Percentiles rank a stretch among this genome's conserved stretches.
These are phyloP conservation scores for Verbascum thapsus DNA, from an alignment of 257 asterid species.

Conservation along the genomic window DNA sequence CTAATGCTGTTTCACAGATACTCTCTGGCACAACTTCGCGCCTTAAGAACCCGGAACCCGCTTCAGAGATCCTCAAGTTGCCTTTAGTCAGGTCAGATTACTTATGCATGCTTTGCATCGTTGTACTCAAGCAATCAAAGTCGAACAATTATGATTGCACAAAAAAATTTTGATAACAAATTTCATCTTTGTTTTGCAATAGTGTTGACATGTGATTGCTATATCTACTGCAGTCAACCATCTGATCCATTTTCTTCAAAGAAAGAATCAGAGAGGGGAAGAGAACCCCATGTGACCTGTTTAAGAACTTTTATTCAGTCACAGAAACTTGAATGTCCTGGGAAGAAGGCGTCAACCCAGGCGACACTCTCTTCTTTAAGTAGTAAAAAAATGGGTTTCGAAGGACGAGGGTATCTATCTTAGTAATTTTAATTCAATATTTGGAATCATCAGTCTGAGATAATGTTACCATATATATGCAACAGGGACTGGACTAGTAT, in stretches of 20 bases:
- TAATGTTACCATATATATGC: constrained; percentile 27
- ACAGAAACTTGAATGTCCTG: constrained; percentile 43
- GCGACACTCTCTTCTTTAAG: constrained; percentile 39
- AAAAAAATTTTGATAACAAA: not conserved
- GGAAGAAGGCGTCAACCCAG: no score
- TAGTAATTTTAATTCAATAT: constrained; percentile 17
- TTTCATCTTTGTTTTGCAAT: not conserved
- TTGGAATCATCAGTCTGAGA: constrained; percentile 21
- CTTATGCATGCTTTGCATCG: constrained; percentile 17
- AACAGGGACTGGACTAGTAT: constrained; percentile 38
- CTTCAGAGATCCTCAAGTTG: constrained; percentile 32
- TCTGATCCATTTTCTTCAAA: constrained; percentile 35
- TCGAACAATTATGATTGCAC: constrained; percentile 7
- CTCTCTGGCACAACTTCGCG: constrained; percentile 24
- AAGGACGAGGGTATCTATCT: constrained; percentile 45
- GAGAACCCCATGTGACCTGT: constrained; percentile 40
- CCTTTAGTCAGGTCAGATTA: constrained; percentile 48
- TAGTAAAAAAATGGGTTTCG: constrained; percentile 38
- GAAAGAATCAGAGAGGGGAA: constrained; percentile 46
- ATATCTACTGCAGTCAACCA: constrained; percentile 45
- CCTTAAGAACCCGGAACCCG: constrained; percentile 37
- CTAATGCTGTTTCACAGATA: constrained; percentile 21
- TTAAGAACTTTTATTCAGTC: constrained; percentile 49
- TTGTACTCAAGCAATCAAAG: constrained; percentile 10
- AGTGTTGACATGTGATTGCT: constrained; percentile 23